Percentiles rank a stretch among this genome's conserved stretches.
Conservation (phyloP, 1,284 basidiomycete species). For the Trametes sp. region DNA sequence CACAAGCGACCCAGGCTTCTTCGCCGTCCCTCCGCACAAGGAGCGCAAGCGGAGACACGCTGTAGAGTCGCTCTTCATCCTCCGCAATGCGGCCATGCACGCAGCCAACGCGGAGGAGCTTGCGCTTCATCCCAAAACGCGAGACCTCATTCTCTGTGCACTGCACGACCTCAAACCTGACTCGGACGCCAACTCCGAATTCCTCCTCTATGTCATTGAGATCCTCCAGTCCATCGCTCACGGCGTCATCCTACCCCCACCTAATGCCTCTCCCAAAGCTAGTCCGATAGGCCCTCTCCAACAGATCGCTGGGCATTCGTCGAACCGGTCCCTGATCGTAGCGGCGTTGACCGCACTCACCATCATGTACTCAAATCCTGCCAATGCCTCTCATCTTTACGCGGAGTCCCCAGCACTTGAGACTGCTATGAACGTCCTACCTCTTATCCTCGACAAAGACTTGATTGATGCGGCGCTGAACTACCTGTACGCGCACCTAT, state of each 20-base stretch:
- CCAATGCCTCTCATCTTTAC: conserved; percentile 61
- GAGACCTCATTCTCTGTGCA: conserved; percentile 64
- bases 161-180: conserved; percentile 62
- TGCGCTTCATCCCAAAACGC: conserved; percentile 61
- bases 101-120: conserved; percentile 71
- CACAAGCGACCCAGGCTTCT: conserved; percentile 53
- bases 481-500: conserved; percentile 79
- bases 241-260: conserved; percentile 40
- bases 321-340: conserved; percentile 78
- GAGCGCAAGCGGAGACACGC: conserved; percentile 68
- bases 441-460: conserved; percentile 74
- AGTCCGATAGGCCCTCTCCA: conserved; percentile 43
- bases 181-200: conserved; percentile 71
- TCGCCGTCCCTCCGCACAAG: conserved; percentile 59
- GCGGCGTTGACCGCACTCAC: conserved; percentile 66
- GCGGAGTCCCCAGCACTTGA: conserved; percentile 63
- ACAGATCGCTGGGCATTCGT: conserved; percentile 60
- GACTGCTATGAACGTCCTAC: conserved; percentile 72
- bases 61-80: conserved; percentile 76
- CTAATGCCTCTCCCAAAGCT: conserved; percentile 34
- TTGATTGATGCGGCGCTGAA: conserved; percentile 76
- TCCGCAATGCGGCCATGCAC: conserved; percentile 78
- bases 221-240: conserved; percentile 54
- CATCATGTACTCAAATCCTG: conserved; percentile 64
- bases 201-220: conserved; percentile 72